Percentiles rank a stretch among this genome's conserved stretches.
These are phyloP conservation scores for Triglochin maritima DNA, from an alignment of 106 monocot species.

Conservation along the genomic window DNA sequence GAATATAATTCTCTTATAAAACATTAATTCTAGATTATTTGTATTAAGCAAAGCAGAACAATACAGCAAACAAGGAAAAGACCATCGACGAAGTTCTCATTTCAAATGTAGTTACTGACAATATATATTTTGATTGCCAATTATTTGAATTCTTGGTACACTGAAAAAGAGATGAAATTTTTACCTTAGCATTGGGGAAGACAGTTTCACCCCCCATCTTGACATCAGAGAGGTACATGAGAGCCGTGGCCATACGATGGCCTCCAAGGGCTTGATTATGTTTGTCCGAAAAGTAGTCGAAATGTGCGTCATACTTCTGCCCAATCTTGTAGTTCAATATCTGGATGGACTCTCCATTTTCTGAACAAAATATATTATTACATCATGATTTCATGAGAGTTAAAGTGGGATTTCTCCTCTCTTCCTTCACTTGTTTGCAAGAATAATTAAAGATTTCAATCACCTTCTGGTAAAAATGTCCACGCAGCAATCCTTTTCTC, in stretches of 20 bases:
- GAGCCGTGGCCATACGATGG: conserved; percentile 78
- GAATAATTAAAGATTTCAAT: not conserved
- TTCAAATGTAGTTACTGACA: no score
- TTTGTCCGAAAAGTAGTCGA: conserved; percentile 78
- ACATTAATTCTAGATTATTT: no score
- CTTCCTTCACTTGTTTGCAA: no score
- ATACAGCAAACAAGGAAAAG: no score
- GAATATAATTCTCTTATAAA: no score
- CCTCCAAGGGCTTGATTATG: conserved; percentile 56
- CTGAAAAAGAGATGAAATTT: not conserved
- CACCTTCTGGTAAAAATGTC: conserved; percentile 87
- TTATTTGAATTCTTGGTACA: not conserved
- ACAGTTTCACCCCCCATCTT: conserved; percentile 77
- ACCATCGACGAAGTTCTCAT: no score
- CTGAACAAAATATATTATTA: conserved; percentile 18
- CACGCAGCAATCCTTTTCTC: conserved; percentile 72
- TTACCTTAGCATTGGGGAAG: conserved; percentile 84
- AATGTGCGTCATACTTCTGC: conserved; percentile 87
- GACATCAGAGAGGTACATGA: conserved; percentile 89
- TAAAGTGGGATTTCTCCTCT: no score
- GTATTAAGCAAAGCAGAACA: no score
- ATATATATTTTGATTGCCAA: no score
- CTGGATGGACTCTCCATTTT: conserved; percentile 81
- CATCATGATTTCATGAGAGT: no score
- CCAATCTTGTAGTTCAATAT: conserved; percentile 64